Percentiles rank a stretch among this genome's conserved stretches.
Evolutionary conservation across 2,329 filamentous ascomycete species (phyloP).

Genomic region (Monosporascus sp.): DNA sequence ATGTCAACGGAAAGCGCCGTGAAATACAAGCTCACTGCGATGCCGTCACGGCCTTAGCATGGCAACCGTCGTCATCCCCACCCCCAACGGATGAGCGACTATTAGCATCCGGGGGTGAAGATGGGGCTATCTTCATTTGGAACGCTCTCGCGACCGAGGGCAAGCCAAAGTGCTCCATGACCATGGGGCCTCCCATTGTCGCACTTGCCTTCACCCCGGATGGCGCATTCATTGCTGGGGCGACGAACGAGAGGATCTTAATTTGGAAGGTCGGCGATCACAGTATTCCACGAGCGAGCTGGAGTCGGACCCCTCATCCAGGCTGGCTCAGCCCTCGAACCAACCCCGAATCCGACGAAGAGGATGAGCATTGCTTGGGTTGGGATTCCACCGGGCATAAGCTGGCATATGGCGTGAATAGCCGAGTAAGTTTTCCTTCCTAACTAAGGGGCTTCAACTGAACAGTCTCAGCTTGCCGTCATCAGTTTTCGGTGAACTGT

Average conservation of each 20-base stretch:
- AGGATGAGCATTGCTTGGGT: slow-evolving; percentile 55
- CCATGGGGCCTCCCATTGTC: slow-evolving; percentile 53
- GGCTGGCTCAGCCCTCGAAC: slow-evolving; percentile 55
- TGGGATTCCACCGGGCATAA: slow-evolving; percentile 60
- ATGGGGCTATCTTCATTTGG: slow-evolving; percentile 58
- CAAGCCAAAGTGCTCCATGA: slow-evolving; percentile 54
- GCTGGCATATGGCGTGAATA: slow-evolving; percentile 59
- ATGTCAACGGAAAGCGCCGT: slow-evolving; percentile 45
- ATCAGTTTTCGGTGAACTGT: slow-evolving; percentile 33
- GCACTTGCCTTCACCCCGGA: slow-evolving; percentile 58
- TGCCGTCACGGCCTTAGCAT: slow-evolving; percentile 51
- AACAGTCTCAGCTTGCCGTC: slow-evolving; percentile 37
- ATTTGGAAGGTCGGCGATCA: slow-evolving; percentile 62
- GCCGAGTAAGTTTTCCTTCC: slow-evolving; percentile 40
- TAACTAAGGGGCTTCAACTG: slow-evolving; percentile 3
- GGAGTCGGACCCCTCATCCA: slow-evolving; percentile 48
- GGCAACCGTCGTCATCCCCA: slow-evolving; percentile 49
- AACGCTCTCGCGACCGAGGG: slow-evolving; percentile 50
- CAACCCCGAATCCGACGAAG: slow-evolving; percentile 48
- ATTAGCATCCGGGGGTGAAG: slow-evolving; percentile 56
- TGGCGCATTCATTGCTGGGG: slow-evolving; percentile 57
- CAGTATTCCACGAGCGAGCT: slow-evolving; percentile 53
- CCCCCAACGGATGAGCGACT: slow-evolving; percentile 45
- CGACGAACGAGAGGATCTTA: slow-evolving; percentile 51
- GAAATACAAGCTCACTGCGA: slow-evolving; percentile 56